Conservation (phyloP, 352 stramenopile species). For the Aphanomyces cochlioides region DNA sequence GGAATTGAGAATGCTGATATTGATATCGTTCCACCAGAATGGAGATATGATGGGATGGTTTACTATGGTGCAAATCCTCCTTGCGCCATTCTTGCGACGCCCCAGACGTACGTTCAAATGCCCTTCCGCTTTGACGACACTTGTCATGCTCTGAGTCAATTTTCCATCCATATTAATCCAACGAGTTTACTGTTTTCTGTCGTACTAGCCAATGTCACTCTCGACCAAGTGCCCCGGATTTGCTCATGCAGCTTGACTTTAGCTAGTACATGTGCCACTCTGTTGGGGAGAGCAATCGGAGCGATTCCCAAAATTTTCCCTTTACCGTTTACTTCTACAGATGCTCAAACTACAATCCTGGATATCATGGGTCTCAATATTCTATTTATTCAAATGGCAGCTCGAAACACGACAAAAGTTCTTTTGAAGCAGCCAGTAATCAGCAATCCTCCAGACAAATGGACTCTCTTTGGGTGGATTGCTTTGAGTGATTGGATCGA, state of each 20-base stretch:
- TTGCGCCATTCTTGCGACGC: background rate
- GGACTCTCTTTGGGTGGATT: constrained; percentile 18
- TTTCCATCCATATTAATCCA: background rate
- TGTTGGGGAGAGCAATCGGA: background rate
- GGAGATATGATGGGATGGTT: background rate
- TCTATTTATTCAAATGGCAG: constrained; percentile 17
- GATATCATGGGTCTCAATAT: background rate
- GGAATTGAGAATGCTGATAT: background rate
- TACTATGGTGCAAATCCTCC: constrained; percentile 22
- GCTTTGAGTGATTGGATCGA: constrained; percentile 13
- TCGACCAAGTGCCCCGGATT: background rate
- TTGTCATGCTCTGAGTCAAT: background rate
- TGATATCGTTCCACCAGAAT: background rate
- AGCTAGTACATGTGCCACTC: background rate
- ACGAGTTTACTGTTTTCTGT: background rate
- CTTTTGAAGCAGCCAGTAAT: constrained; percentile 5
- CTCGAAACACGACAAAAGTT: background rate
- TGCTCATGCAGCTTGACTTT: background rate
- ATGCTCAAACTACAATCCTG: background rate
- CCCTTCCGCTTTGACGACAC: constrained; percentile 16
- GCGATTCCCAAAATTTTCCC: background rate
- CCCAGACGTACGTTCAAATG: background rate
- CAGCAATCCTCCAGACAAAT: background rate
- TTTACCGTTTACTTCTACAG: background rate
- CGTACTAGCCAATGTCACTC: background rate